A percentile compares a stretch with the other conserved stretches of the same genome.
Conservation (phyloP, 1,139 yeast genomes). For the Suhomyces taliae region DNA sequence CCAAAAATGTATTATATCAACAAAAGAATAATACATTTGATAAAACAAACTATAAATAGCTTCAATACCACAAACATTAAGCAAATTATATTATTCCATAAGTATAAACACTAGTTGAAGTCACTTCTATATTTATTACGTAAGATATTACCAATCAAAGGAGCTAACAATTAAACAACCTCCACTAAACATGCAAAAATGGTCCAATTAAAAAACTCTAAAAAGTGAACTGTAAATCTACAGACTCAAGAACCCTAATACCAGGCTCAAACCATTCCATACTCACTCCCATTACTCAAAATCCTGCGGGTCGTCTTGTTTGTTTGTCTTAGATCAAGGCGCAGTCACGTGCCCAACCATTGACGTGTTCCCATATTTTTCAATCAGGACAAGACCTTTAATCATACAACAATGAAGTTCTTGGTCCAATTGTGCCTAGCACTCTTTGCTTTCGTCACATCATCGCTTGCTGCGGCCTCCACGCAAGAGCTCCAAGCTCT, state of each 20-base stretch:
- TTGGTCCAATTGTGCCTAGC: constrained; percentile 12
- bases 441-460: constrained; percentile 10
- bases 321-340: not conserved
- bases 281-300: not conserved
- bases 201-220: no score
- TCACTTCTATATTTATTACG: not conserved
- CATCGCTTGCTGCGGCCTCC: constrained; percentile 27
- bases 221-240: no score
- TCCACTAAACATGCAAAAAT: not conserved
- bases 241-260: no score
- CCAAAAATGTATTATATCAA: not conserved
- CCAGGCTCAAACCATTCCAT: no score
- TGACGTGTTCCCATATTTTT: constrained; percentile 10
- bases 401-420: constrained; percentile 8
- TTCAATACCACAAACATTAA: not conserved
- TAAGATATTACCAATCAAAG: not conserved
- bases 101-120: not conserved
- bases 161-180: not conserved
- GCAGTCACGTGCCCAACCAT: constrained; percentile 1
- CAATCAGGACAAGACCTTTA: not conserved
- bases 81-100: no score
- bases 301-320: not conserved
- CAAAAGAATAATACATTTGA: not conserved
- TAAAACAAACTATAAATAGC: not conserved
- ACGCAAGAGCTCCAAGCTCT: constrained; percentile 27